Conservation (phyloP, 2,329 filamentous ascomycete species). For the Apiospora arundinis region DNA sequence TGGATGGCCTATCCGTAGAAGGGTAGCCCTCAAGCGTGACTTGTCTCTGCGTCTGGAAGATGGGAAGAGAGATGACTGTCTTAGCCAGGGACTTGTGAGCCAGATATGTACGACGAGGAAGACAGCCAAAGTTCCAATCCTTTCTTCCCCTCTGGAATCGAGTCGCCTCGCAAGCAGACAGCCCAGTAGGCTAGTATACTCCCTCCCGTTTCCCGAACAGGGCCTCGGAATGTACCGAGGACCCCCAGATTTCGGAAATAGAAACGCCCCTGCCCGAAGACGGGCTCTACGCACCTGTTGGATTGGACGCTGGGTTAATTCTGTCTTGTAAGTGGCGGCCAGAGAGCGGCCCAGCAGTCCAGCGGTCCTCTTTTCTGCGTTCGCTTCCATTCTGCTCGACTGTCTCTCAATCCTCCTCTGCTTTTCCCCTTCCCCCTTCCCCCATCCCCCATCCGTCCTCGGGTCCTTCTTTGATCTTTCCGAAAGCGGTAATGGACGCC, state of each 20-base stretch:
- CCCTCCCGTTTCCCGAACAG: conserved; percentile 5
- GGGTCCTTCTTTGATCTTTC: conserved; percentile 17
- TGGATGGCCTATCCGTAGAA: background rate
- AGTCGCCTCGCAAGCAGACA: conserved; percentile 5
- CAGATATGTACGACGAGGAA: background rate
- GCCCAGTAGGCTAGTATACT: background rate
- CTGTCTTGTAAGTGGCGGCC: conserved; percentile 2
- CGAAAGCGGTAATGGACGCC: conserved; percentile 21
- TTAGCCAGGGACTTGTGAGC: background rate
- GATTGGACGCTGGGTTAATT: background rate
- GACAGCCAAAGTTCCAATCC: background rate
- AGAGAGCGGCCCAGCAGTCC: background rate
- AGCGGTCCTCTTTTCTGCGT: conserved; percentile 12
- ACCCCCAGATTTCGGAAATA: conserved; percentile 15
- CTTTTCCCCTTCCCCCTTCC: background rate
- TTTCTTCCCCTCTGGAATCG: conserved; percentile 3
- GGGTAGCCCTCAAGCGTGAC: background rate
- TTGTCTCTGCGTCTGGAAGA: background rate
- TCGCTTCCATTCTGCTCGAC: conserved; percentile 14
- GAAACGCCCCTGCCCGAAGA: conserved; percentile 20
- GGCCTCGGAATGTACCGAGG: conserved; percentile 21
- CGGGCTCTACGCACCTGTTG: background rate
- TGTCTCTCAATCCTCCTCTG: conserved; percentile 5
- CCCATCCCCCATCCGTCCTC: conserved; percentile 14
- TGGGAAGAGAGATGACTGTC: background rate